Conservation (phyloP, 169 alveolate genomes). For the Plasmodium vivax region DNA sequence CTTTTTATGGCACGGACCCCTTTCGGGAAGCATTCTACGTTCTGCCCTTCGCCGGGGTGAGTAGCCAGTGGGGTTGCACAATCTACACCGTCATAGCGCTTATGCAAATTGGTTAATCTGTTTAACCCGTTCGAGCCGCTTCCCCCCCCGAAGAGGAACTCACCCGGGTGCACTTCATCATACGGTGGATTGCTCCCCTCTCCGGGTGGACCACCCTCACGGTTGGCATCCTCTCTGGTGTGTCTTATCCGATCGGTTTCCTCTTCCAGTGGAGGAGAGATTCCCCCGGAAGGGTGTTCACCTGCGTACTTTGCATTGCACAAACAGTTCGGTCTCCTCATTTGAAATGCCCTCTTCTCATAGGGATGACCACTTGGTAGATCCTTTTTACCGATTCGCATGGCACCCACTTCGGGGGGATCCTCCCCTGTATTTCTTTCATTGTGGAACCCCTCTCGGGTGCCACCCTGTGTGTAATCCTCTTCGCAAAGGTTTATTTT, state of each 20-base stretch:
- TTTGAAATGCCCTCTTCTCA: not conserved
- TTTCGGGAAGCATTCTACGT: not conserved
- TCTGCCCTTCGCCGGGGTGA: not conserved
- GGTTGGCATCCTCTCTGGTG: not conserved
- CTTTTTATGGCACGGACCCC: not conserved
- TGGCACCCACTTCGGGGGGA: not conserved
- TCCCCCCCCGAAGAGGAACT: not conserved
- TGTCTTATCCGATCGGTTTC: not conserved
- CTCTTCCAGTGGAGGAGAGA: not conserved
- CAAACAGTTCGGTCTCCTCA: not conserved
- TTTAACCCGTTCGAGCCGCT: not conserved
- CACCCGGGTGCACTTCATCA: not conserved
- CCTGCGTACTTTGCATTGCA: not conserved
- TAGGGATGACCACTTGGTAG: not conserved
- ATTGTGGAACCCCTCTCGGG: not conserved
- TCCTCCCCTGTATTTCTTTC: not conserved
- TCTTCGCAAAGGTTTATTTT: not conserved
- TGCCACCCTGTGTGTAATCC: not conserved
- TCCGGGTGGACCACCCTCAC: not conserved
- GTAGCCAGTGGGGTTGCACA: not conserved
- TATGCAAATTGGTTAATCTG: not conserved
- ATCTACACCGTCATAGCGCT: not conserved
- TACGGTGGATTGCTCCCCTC: not conserved
- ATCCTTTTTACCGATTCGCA: not conserved
- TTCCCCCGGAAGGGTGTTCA: not conserved